These are phyloP conservation scores for Pseudocercospora pini-densiflorae DNA, from an alignment of 2,329 filamentous ascomycete species.

Conservation along the genomic window DNA sequence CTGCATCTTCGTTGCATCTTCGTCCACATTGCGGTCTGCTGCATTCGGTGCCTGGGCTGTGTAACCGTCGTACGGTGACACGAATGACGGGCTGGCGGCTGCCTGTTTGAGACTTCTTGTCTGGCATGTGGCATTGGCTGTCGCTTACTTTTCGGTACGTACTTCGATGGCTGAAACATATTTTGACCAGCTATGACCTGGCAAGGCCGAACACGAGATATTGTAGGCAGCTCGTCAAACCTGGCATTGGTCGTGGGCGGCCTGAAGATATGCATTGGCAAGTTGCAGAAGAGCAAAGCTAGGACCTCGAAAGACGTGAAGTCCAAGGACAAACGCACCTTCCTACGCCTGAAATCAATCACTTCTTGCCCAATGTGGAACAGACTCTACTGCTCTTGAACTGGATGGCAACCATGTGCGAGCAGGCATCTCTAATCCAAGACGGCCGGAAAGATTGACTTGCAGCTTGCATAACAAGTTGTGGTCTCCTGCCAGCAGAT, in stretches of 20 bases:
- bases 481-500: background rate
- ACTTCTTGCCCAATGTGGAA: background rate
- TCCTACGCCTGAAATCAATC: background rate
- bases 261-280: background rate
- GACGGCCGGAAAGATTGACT: too few species aligned
- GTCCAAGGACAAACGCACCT: background rate
- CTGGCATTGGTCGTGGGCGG: background rate
- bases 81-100: background rate
- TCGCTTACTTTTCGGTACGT: background rate
- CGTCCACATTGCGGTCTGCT: background rate
- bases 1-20: background rate
- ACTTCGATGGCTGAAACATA: background rate
- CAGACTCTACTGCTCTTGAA: background rate
- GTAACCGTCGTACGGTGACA: background rate
- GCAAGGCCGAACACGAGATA: background rate
- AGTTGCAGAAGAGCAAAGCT: background rate
- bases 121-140: background rate
- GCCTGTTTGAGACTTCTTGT: background rate
- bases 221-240: background rate
- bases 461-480: too few species aligned
- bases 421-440: background rate
- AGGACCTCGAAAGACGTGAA: background rate
- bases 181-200: background rate
- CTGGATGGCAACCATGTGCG: background rate
- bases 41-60: background rate